Conservation (phyloP, 495 filamentous ascomycete genomes). For the Penicillium taxi region DNA sequence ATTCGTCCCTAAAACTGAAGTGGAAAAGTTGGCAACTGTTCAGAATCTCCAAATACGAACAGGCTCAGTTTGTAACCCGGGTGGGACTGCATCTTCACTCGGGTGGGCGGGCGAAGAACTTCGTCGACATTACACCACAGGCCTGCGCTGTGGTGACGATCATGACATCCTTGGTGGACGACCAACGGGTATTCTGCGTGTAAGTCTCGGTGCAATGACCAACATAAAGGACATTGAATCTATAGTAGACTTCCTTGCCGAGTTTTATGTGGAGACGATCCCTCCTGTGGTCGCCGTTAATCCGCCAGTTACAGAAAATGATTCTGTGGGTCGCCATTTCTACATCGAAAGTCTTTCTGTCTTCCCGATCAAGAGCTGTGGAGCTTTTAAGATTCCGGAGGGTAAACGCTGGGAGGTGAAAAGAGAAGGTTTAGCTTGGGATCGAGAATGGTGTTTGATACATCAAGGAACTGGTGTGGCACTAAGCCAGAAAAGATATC, state of each 20-base stretch:
- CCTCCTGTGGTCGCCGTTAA: conserved; percentile 17
- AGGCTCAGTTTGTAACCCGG: conserved; percentile 86
- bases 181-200: conserved; percentile 78
- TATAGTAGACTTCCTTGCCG: conserved; percentile 62
- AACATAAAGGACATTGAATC: conserved; percentile 63
- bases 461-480: conserved; percentile 72
- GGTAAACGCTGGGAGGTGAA: conserved; percentile 63
- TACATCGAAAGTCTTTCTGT: conserved; percentile 56
- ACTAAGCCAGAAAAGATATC: conserved; percentile 75
- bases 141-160: conserved; percentile 70
- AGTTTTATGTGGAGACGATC: conserved; percentile 62
- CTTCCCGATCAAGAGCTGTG: conserved; percentile 87
- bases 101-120: conserved; percentile 69
- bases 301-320: conserved; percentile 12
- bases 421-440: conserved; percentile 77
- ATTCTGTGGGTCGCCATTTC: conserved; percentile 18
- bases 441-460: conserved; percentile 88
- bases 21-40: conserved; percentile 73
- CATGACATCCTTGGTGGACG: conserved; percentile 75
- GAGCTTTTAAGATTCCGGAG: conserved; percentile 60
- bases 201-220: conserved; percentile 84
- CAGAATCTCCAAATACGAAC: conserved; percentile 76
- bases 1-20: conserved; percentile 73
- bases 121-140: conserved; percentile 64
- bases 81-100: conserved; percentile 64